phyloP scores from a whole-genome alignment of 768 basidiomycete genomes.

The Lactarius pseudohatsudake region DNA sequence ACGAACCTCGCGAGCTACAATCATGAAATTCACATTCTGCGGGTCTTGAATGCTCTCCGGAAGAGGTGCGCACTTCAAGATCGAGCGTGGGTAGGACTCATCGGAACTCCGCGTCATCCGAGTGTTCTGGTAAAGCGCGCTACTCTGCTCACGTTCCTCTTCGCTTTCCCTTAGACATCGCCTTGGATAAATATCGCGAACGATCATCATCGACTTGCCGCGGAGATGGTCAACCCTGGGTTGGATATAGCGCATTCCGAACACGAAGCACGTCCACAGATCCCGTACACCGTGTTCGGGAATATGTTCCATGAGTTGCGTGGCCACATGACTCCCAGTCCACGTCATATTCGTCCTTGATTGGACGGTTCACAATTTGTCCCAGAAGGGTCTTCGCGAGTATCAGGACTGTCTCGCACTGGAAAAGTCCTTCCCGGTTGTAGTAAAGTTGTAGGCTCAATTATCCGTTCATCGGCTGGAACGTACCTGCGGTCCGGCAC shows the following conservation, averaged over 20 bases:
- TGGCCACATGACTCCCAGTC: slow-evolving; percentile 23
- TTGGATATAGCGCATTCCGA: slow-evolving; percentile 25
- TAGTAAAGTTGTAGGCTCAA: neutral
- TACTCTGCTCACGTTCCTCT: slow-evolving; percentile 20
- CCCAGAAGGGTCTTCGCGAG: slow-evolving; percentile 16
- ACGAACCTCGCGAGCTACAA: slow-evolving; percentile 27
- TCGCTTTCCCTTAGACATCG: slow-evolving; percentile 17
- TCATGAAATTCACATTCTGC: slow-evolving; percentile 13
- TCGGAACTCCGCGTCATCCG: neutral
- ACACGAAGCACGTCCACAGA: slow-evolving; percentile 24
- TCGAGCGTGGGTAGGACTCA: slow-evolving; percentile 9
- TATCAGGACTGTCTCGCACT: slow-evolving; percentile 11
- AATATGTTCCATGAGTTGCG: neutral
- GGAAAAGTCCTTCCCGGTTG: neutral
- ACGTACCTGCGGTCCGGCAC: slow-evolving; percentile 32
- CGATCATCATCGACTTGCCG: slow-evolving; percentile 5
- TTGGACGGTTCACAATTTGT: neutral
- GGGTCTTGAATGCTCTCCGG: neutral
- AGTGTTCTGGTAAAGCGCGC: neutral
- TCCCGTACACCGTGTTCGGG: slow-evolving; percentile 8
- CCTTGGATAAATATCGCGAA: slow-evolving; percentile 23
- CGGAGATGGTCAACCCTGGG: neutral
- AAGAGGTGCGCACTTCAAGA: slow-evolving; percentile 19
- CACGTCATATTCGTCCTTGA: slow-evolving; percentile 5
- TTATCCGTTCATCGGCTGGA: slow-evolving; percentile 19